These are phyloP conservation scores for Ascochyta fabae DNA, from an alignment of 2,329 filamentous ascomycete genomes.

Conservation along the genomic window DNA sequence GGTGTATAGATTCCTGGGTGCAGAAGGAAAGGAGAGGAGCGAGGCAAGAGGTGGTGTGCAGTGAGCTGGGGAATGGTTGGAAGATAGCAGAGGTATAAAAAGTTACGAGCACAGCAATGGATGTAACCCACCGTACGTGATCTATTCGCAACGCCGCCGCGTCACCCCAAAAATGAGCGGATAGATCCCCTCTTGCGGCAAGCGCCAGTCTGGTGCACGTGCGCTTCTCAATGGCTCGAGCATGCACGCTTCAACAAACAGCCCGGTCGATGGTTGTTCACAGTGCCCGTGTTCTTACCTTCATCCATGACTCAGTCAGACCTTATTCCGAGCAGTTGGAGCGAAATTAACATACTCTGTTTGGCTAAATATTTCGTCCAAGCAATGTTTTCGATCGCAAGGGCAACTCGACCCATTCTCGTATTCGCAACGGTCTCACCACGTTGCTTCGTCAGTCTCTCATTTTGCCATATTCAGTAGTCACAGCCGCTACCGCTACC, in stretches of 20 bases:
- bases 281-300: not conserved
- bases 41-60: not conserved
- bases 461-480: not conserved
- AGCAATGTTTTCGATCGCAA: not conserved
- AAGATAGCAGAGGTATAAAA: conserved; percentile 28
- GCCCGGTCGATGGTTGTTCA: not conserved
- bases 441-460: not conserved
- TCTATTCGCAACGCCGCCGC: conserved; percentile 11
- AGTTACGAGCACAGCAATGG: conserved; percentile 23
- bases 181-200: conserved; percentile 25
- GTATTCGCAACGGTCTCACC: conserved; percentile 11
- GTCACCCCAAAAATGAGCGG: conserved; percentile 13
- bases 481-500: not conserved
- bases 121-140: conserved; percentile 13
- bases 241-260: conserved; percentile 2
- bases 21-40: not conserved
- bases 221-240: not conserved
- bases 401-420: not conserved
- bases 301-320: not conserved
- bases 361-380: not conserved
- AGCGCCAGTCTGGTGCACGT: not conserved
- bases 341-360: not conserved
- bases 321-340: not conserved
- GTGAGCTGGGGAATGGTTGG: conserved; percentile 12
- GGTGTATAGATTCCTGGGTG: not conserved